Evolutionary conservation across 1,284 basidiomycete genomes (phyloP).

Genomic region (Trichosporon faecale): DNA sequence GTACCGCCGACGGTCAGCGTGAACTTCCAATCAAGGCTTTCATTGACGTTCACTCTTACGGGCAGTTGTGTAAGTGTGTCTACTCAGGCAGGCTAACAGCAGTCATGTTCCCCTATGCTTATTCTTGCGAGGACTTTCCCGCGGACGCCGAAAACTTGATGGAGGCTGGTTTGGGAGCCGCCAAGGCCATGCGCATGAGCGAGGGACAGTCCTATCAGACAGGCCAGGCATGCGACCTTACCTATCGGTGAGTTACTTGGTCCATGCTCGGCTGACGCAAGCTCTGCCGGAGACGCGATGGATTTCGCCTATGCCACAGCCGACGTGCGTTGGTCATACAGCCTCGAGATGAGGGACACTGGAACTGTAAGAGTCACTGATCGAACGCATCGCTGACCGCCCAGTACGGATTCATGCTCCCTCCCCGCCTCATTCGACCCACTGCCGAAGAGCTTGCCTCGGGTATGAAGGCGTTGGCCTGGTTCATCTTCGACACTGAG

Average conservation of each 20-base stretch:
- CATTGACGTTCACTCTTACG: constrained; percentile 75
- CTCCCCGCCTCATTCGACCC: constrained; percentile 67
- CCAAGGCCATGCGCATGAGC: constrained; percentile 59
- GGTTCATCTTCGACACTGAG: constrained; percentile 59
- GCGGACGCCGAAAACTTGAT: constrained; percentile 77
- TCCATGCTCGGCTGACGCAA: constrained; percentile 13
- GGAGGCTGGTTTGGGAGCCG: constrained; percentile 71
- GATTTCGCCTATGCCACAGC: constrained; percentile 70
- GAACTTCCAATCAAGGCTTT: constrained; percentile 57
- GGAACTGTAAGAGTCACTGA: constrained; percentile 62
- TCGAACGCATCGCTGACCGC: not conserved
- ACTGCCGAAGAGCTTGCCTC: constrained; percentile 70
- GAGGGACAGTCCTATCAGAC: constrained; percentile 62
- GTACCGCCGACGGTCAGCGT: constrained; percentile 26
- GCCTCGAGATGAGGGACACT: constrained; percentile 73
- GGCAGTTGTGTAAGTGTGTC: constrained; percentile 68
- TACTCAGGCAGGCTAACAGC: not conserved
- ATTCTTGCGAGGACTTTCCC: constrained; percentile 64
- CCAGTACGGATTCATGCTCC: constrained; percentile 76
- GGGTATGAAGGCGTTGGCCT: constrained; percentile 64
- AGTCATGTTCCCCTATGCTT: constrained; percentile 68
- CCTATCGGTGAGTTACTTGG: constrained; percentile 58
- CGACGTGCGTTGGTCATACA: constrained; percentile 71
- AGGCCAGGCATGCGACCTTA: constrained; percentile 64
- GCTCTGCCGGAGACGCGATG: constrained; percentile 64